Conservation (phyloP, 768 basidiomycete genomes). For the Cystobasidium ongulense region DNA sequence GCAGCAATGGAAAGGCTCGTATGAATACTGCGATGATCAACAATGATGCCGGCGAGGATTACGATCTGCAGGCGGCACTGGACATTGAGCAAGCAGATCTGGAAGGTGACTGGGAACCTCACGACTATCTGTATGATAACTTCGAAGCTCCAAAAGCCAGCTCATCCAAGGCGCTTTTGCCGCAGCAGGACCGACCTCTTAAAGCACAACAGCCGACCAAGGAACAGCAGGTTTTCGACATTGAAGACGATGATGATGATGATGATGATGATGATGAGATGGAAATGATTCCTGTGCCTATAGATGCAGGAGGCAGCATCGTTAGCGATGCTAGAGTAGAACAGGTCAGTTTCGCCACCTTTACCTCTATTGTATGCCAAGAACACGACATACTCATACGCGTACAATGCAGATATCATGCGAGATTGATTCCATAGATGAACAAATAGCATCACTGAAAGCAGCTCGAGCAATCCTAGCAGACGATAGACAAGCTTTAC, state of each 20-base stretch:
- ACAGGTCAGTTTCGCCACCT: background rate
- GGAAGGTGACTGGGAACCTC: background rate
- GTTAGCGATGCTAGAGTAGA: background rate
- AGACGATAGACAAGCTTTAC: background rate
- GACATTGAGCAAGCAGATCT: background rate
- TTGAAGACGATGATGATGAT: background rate
- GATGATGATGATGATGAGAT: background rate
- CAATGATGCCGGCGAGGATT: background rate
- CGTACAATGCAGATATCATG: background rate
- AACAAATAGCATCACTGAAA: conserved; percentile 1
- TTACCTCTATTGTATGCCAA: background rate
- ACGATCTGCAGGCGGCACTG: conserved; percentile 6
- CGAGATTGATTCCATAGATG: conserved; percentile 17
- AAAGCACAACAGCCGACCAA: background rate
- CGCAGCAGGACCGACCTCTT: background rate
- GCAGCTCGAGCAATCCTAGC: background rate
- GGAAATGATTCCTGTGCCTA: conserved; percentile 3
- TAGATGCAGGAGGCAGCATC: background rate
- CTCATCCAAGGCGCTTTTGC: background rate
- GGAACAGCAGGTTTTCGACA: background rate
- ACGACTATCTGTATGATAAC: background rate
- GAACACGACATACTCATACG: background rate
- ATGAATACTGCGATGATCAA: background rate
- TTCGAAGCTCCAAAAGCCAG: background rate
- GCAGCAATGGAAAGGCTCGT: background rate